phyloP scores from a whole-genome alignment of 768 basidiomycete genomes.

The Pleurotus pulmonarius region DNA sequence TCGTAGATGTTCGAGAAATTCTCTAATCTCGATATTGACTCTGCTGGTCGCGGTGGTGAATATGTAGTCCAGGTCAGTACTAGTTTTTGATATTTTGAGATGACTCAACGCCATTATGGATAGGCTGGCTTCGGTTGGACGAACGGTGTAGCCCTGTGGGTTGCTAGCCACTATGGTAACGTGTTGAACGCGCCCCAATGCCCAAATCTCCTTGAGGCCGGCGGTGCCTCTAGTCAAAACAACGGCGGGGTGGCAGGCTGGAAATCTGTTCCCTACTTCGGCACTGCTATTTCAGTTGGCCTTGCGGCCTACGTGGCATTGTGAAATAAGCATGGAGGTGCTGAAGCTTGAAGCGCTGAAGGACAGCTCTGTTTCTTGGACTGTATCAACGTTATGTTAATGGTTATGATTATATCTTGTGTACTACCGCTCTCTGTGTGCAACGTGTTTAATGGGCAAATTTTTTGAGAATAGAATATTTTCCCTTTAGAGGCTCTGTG shows the following conservation, averaged over 20 bases:
- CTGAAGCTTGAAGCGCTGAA: too few species aligned
- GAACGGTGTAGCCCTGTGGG: conserved; percentile 77
- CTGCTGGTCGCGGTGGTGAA: conserved; percentile 79
- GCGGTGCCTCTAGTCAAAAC: not conserved
- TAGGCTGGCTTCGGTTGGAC: conserved; percentile 87
- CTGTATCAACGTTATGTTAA: too few species aligned
- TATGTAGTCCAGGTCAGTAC: conserved; percentile 74
- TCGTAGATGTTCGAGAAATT: conserved; percentile 87
- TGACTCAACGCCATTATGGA: not conserved
- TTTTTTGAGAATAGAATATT: too few species aligned
- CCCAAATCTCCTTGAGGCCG: conserved; percentile 39
- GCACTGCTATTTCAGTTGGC: too few species aligned
- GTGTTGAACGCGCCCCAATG: conserved; percentile 61
- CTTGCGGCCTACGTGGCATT: too few species aligned
- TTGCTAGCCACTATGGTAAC: conserved; percentile 62
- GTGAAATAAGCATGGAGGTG: too few species aligned
- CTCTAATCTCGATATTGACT: conserved; percentile 73
- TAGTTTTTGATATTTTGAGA: not conserved
- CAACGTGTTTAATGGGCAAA: too few species aligned
- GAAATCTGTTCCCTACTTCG: not conserved
- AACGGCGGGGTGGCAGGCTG: conserved; percentile 6
- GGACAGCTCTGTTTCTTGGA: too few species aligned
- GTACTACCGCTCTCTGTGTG: too few species aligned
- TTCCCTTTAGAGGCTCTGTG: too few species aligned
- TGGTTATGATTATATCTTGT: too few species aligned